Evolutionary conservation across 1,139 yeast genomes (phyloP).

Genomic region (Blastobotrys elegans): DNA sequence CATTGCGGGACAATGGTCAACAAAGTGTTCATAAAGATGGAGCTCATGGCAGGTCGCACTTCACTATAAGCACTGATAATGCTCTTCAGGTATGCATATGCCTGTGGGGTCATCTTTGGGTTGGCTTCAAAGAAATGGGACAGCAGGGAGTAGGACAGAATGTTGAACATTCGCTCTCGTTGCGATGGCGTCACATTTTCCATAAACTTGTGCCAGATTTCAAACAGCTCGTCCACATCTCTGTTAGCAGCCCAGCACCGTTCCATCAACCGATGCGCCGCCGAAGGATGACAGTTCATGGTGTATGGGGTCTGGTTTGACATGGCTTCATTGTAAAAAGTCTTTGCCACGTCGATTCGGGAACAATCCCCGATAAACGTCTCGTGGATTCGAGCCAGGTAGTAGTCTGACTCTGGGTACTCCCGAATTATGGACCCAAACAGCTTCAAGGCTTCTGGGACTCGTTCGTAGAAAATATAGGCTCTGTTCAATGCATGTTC

Average conservation of each 20-base stretch:
- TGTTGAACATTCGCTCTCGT: slow-evolving; percentile 59
- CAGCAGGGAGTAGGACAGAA: slow-evolving; percentile 66
- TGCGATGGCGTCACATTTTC: slow-evolving; percentile 54
- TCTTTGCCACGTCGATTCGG: slow-evolving; percentile 65
- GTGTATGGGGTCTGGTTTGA: slow-evolving; percentile 64
- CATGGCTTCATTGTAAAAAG: slow-evolving; percentile 69
- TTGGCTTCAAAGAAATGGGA: slow-evolving; percentile 59
- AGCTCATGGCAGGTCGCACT: slow-evolving; percentile 60
- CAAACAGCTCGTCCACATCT: slow-evolving; percentile 54
- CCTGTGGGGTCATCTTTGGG: slow-evolving; percentile 51
- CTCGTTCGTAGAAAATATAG: slow-evolving; percentile 48
- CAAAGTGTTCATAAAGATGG: slow-evolving; percentile 67
- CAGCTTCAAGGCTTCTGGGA: slow-evolving; percentile 47
- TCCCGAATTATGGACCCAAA: slow-evolving; percentile 42
- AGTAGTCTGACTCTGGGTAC: slow-evolving; percentile 36
- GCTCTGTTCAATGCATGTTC: slow-evolving; percentile 59
- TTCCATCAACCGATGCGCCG: slow-evolving; percentile 60
- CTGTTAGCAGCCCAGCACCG: slow-evolving; percentile 55
- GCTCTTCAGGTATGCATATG: slow-evolving; percentile 53
- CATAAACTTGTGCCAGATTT: slow-evolving; percentile 63
- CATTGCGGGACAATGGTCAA: slow-evolving; percentile 58
- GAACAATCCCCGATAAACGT: slow-evolving; percentile 78
- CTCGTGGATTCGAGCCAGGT: slow-evolving; percentile 62
- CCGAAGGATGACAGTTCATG: slow-evolving; percentile 69
- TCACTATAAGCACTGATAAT: slow-evolving; percentile 54